Base-by-base conservation (phyloP, 371 early-diverging fungal species). In the Sporodiniella umbellata region DNA sequence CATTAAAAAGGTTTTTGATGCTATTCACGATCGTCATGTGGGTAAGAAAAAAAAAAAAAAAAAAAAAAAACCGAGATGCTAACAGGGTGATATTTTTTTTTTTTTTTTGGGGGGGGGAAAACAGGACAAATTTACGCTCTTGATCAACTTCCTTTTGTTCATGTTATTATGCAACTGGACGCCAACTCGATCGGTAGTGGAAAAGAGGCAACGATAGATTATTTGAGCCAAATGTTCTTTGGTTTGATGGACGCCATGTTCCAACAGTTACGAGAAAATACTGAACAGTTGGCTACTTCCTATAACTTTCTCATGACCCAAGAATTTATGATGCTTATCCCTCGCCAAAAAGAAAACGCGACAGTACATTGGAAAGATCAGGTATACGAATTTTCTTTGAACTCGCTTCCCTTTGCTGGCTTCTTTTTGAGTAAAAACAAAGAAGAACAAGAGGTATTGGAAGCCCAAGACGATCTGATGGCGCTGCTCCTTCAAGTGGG, bases 361-460 rank as follows among this genome's bases (percentile, higher is more conserved):
- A 46, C 46, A 6, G 37, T 67, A 1, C 51, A 64, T 6, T 49
- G 59, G 10, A 45, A 68, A 0, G 66, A 47, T 15, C 50, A 56
- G 7, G 53, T 55, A 0, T 48, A 58, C 19, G 58, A 58, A 4
- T 51, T 81, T 11, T 72, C 78, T 7, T 58, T 89, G 23, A 90
- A 90, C 50, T 83, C 86, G 0, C 62, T 90, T 23, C 88, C 81
- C 1, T 87, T 84, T 69, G 81, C 86, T 21, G 91, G 91, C 10
- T 54, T 80, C 58, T 42, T 89, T 14, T 62, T 90, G 22, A 75
- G 72, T 30, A 87, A 82, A 58, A 62, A 75, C 0, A 45, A 61
- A 8, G 78, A 80, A 43, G 80, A 87, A 45, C 38, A 83, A 38
- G 71, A 68, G 10, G 45, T 70, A 25, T 54, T 83, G 8, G 54